Percentiles rank a stretch among this genome's conserved stretches.
These are phyloP conservation scores for Flaveria floridana DNA, from an alignment of 140 eudicot species.

Conservation along the genomic window DNA sequence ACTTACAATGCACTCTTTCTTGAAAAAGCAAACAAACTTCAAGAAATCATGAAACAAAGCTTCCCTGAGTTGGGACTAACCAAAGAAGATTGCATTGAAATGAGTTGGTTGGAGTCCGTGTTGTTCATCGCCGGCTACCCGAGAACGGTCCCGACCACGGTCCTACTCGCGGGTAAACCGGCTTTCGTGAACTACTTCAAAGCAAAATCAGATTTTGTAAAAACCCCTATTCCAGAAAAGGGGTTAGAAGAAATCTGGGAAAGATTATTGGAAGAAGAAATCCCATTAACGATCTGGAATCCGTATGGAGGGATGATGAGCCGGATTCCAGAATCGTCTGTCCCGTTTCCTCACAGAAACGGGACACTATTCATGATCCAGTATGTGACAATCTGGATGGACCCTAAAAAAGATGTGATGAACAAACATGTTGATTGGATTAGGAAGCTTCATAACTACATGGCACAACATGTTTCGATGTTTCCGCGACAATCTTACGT, in stretches of 20 bases:
- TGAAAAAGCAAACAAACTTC: constrained; percentile 32
- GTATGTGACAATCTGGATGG: constrained; percentile 28
- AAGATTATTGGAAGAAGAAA: constrained; percentile 48
- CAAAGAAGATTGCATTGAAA: constrained; percentile 47
- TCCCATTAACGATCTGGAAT: constrained; percentile 48
- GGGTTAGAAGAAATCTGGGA: constrained; percentile 56
- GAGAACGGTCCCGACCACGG: constrained; percentile 33
- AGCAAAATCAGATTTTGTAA: constrained; percentile 62
- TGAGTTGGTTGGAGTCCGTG: constrained; percentile 63
- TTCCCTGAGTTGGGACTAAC: constrained; percentile 55
- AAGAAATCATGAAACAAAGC: constrained; percentile 33
- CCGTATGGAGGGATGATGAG: constrained; percentile 45
- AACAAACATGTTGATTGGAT: constrained; percentile 34
- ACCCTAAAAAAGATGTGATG: constrained; percentile 22
- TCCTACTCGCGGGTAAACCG: constrained; percentile 54
- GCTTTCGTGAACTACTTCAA: constrained; percentile 50
- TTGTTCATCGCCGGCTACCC: constrained; percentile 57
- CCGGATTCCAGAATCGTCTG: constrained; percentile 28
- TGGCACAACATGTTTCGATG: constrained; percentile 36
- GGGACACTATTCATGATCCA: constrained; percentile 36
- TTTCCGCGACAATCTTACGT: constrained; percentile 34
- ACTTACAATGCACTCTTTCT: constrained; percentile 50
- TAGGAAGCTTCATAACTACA: constrained; percentile 33
- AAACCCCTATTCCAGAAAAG: constrained; percentile 44
- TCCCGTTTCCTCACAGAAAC: constrained; percentile 39